Percentiles rank a stretch among this genome's conserved stretches.
Conservation (phyloP, 2,329 filamentous ascomycete species). For the Penicillium sp. region DNA sequence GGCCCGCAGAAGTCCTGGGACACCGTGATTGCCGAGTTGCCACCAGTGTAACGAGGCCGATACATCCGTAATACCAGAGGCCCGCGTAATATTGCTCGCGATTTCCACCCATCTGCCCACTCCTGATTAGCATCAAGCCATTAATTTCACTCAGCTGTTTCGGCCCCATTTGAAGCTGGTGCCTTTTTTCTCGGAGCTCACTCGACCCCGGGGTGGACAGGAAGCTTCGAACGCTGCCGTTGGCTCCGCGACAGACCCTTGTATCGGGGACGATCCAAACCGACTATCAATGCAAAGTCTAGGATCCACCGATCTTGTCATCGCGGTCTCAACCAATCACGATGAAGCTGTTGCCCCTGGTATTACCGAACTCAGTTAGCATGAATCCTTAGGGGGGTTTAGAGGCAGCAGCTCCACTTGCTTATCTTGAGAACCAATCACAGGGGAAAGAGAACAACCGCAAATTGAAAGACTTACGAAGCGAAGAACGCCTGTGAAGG, state of each 20-base stretch:
- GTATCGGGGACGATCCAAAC: slow-evolving; percentile 15
- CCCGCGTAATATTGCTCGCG: slow-evolving; percentile 8
- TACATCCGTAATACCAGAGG: slow-evolving; percentile 11
- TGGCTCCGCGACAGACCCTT: slow-evolving; percentile 14
- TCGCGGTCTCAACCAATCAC: slow-evolving; percentile 10
- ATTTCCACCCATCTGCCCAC: slow-evolving; percentile 2
- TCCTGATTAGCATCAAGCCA: neutral
- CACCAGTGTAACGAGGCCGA: neutral
- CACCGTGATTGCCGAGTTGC: slow-evolving; percentile 1
- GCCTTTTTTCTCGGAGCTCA: slow-evolving; percentile 4
- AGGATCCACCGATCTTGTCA: slow-evolving; percentile 23
- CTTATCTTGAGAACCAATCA: slow-evolving; percentile 25
- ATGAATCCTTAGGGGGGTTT: slow-evolving; percentile 10
- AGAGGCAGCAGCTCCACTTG: slow-evolving; percentile 20
- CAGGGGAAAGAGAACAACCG: neutral
- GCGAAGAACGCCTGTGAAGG: neutral
- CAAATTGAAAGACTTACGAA: neutral
- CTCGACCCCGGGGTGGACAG: slow-evolving; percentile 15
- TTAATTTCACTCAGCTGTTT: neutral
- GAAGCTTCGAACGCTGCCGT: neutral
- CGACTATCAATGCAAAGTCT: slow-evolving; percentile 10
- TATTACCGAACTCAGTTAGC: slow-evolving; percentile 10
- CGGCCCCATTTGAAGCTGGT: too few species aligned
- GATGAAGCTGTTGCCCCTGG: slow-evolving; percentile 3
- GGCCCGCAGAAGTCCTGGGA: neutral